Evolutionary conservation across 2,329 filamentous ascomycete genomes (phyloP).

Genomic region (Phymatotrichopsis omnivora): DNA sequence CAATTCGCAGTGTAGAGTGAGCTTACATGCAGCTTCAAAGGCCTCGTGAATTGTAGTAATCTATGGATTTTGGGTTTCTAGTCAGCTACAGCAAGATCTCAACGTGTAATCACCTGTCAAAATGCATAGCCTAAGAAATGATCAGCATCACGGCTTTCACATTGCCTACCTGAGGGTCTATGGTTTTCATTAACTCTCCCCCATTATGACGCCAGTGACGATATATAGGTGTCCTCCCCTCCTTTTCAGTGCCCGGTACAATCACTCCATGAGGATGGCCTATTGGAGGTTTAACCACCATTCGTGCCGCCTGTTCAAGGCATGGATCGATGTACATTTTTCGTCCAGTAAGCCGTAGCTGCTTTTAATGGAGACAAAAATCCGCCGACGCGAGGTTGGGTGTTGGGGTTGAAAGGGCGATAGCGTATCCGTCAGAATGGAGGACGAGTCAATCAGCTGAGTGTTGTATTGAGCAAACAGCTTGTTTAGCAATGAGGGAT

Average conservation of each 20-base stretch:
- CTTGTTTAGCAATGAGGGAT: no score
- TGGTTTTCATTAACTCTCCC: conserved; percentile 53
- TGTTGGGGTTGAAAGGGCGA: conserved; percentile 1
- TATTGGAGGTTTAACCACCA: conserved; percentile 55
- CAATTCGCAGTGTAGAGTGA: conserved; percentile 8
- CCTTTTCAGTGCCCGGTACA: conserved; percentile 61
- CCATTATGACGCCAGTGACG: conserved; percentile 68
- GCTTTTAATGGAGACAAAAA: no score
- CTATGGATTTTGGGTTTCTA: no score
- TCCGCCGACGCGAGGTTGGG: no score
- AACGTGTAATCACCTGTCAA: conserved; percentile 14
- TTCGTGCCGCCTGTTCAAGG: conserved; percentile 36
- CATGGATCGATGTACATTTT: conserved; percentile 26
- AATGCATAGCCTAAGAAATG: no score
- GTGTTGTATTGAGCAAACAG: conserved; percentile 12
- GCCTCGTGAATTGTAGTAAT: conserved; percentile 65
- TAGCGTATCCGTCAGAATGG: no score
- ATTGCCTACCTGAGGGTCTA: conserved; percentile 52
- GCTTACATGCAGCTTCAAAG: conserved; percentile 55
- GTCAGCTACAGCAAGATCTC: conserved; percentile 18
- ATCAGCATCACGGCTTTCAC: neutral
- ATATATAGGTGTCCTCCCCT: conserved; percentile 67
- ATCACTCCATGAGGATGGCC: conserved; percentile 70
- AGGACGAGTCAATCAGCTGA: conserved; percentile 16
- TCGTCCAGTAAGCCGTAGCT: no score